Conservation (phyloP, 495 filamentous ascomycete genomes). For the Tricharina praecox region DNA sequence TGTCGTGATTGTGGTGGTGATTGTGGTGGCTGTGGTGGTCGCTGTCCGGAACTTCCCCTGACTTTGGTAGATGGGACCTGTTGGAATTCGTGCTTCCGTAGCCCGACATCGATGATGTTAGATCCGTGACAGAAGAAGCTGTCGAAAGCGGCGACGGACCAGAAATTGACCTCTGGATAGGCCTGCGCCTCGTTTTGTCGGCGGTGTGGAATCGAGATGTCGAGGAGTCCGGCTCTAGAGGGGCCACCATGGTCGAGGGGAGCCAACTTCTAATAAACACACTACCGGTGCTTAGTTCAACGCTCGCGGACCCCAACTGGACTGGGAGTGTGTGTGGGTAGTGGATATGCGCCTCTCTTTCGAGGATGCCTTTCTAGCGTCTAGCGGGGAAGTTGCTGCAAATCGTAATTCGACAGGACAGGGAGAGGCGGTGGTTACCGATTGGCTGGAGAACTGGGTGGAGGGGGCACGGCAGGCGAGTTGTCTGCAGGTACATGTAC, state of each 20-base stretch:
- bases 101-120: constrained; percentile 16
- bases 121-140: constrained; percentile 11
- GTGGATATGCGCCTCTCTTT: too few relatives aligned
- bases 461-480: background rate
- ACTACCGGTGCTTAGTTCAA: too few relatives aligned
- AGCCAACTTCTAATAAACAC: constrained; percentile 6
- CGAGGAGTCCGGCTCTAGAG: constrained; percentile 17
- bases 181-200: constrained; percentile 23
- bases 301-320: too few relatives aligned
- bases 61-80: constrained; percentile 7
- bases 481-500: background rate
- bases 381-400: too few relatives aligned
- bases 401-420: constrained; percentile 1
- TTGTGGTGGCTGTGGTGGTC: too few relatives aligned
- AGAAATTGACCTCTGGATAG: constrained; percentile 11
- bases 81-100: constrained; percentile 22
- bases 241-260: constrained; percentile 14
- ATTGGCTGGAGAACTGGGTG: background rate
- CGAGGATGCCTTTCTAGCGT: too few relatives aligned
- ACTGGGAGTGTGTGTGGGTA: too few relatives aligned
- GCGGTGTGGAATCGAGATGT: constrained; percentile 15
- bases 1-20: too few relatives aligned
- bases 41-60: background rate
- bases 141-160: constrained; percentile 5
- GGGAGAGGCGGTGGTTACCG: background rate